These are phyloP conservation scores for Sarcodon sp. DNA, from an alignment of 768 basidiomycete genomes.

Conservation along the genomic window DNA sequence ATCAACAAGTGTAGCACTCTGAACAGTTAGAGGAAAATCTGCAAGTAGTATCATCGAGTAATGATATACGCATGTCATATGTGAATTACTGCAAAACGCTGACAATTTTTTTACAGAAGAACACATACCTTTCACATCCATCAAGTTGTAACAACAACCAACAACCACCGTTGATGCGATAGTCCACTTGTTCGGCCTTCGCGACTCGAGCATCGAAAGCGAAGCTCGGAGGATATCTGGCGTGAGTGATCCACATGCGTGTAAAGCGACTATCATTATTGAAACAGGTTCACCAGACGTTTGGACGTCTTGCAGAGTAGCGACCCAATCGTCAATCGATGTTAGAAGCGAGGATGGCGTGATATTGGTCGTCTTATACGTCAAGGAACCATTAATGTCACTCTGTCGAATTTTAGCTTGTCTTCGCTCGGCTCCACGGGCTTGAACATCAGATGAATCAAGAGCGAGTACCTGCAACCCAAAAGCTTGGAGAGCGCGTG, in stretches of 20 bases:
- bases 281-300: constrained; percentile 16
- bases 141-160: constrained; percentile 73
- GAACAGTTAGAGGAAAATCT: constrained; percentile 47
- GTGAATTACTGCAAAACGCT: constrained; percentile 2
- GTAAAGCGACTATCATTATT: constrained; percentile 54
- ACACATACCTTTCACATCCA: constrained; percentile 35
- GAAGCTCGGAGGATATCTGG: constrained; percentile 48
- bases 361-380: constrained; percentile 45
- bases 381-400: constrained; percentile 23
- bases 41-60: neutral
- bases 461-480: constrained; percentile 47
- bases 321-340: constrained; percentile 42
- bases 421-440: constrained; percentile 41
- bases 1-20: constrained; percentile 9
- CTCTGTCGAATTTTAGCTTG: constrained; percentile 13
- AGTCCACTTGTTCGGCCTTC: constrained; percentile 23
- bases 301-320: neutral
- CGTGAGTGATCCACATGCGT: constrained; percentile 68
- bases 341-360: constrained; percentile 31
- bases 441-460: constrained; percentile 48
- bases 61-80: neutral
- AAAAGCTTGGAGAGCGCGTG: constrained; percentile 26
- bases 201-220: neutral
- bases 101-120: neutral
- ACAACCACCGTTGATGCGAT: constrained; percentile 46